Base-by-base conservation (phyloP, 345 rosid genomes). In the Syzygium oleosum region DNA sequence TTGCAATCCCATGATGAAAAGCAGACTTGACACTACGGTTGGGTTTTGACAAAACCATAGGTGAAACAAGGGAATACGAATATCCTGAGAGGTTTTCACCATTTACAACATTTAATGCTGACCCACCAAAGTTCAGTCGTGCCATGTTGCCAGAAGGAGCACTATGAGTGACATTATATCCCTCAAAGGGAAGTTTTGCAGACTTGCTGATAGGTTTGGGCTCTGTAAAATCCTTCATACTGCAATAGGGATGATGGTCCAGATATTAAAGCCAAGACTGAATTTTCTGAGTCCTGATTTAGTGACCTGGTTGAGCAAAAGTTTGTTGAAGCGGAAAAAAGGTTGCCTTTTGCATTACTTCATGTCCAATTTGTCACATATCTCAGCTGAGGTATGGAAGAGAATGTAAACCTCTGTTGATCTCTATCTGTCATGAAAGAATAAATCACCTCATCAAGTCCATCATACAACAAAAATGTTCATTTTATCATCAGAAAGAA, bases 191-290 rank as follows among this genome's bases (percentile, higher is more conserved):
- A 84, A 84, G 83, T 68, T 89, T 88, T 80, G 89, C 46, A 51
- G 92, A 87, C 85, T 86, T 25, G 87, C 22, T 87, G n/a, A 52
- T 46, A 51, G 85, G 87, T 87, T 92, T 91, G 55, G 84, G 83
- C 88, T 90, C 88, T 52, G 90, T 87, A 27, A 84, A 84, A 54
- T 90, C 91, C 86, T 86, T 93, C 91, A 87, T 88, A 86, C 77
- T 89, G 91, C 87, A 90, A 85, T 52, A 90, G 34, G 21, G 94
- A 89, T 51, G 91, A 85, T 5, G 92, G 88, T 80, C 92, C 92
- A 34, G 92, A 93, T 85, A 91, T 90, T 41, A 90, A 90, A 88
- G 93, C 92, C 79, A 90, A 86, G 88, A 92, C 92, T 31, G 92
- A 93, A 92, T 85, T 92, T 79, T 90, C 91, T 22, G 73, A 5